These are phyloP conservation scores for Leccinum longicurvipes DNA, from an alignment of 768 basidiomycete species.

Conservation along the genomic window DNA sequence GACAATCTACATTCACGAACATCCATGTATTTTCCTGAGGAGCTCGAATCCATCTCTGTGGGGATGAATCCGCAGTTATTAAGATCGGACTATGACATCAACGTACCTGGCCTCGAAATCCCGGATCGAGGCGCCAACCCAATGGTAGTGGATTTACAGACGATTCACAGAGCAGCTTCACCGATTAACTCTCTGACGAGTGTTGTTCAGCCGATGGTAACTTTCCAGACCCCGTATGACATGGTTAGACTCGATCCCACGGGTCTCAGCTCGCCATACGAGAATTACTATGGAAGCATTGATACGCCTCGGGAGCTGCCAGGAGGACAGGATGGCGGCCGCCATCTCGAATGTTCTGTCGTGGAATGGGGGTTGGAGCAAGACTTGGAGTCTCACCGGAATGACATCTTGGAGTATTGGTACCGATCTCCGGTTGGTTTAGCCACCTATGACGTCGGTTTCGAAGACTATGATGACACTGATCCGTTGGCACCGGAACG, in stretches of 20 bases:
- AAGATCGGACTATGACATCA: background rate
- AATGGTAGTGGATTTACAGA: background rate
- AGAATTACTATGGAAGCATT: background rate
- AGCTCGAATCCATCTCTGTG: background rate
- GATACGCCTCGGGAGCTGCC: background rate
- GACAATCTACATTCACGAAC: background rate
- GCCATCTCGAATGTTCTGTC: background rate
- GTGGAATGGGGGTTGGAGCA: background rate
- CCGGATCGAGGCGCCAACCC: background rate
- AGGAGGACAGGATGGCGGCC: background rate
- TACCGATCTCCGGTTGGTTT: background rate
- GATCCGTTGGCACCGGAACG: constrained; percentile 3
- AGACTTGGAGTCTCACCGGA: background rate
- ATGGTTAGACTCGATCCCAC: constrained; percentile 7
- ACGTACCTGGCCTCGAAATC: background rate
- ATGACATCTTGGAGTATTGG: constrained; percentile 1
- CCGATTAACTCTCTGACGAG: constrained; percentile 6
- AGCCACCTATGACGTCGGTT: constrained; percentile 2
- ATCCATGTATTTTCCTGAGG: constrained; percentile 8
- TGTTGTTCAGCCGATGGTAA: constrained; percentile 1
- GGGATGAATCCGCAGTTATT: background rate
- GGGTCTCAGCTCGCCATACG: constrained; percentile 10
- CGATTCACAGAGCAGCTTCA: background rate
- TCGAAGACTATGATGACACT: background rate
- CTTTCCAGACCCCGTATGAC: constrained; percentile 11